A percentile compares a stretch with the other conserved stretches of the same genome.
These are phyloP conservation scores for Musa itinerans DNA, from an alignment of 176 grass and related monocot species.

Conservation along the genomic window DNA sequence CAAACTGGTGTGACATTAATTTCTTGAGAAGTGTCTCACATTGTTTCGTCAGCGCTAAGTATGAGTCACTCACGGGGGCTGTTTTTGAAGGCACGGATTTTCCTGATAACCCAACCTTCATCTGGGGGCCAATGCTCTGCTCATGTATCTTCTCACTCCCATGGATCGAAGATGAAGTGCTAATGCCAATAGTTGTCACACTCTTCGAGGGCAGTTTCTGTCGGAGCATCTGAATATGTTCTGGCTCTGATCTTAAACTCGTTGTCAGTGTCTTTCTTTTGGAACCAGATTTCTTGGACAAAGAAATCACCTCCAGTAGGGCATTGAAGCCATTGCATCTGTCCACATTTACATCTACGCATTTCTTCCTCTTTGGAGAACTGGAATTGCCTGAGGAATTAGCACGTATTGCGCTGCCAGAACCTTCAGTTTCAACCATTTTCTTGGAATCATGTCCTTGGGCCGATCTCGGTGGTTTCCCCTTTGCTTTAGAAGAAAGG, in stretches of 20 bases:
- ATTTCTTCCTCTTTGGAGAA: constrained; percentile 76
- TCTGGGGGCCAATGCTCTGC: constrained; percentile 13
- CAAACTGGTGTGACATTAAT: constrained; percentile 68
- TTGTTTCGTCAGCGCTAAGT: constrained; percentile 44
- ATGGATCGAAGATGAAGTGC: constrained; percentile 32
- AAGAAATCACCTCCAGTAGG: constrained; percentile 44
- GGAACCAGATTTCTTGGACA: constrained; percentile 50
- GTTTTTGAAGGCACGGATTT: constrained; percentile 38
- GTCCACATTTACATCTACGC: constrained; percentile 59
- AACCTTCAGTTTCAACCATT: constrained; percentile 43
- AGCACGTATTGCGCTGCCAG: constrained; percentile 40
- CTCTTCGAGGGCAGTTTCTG: constrained; percentile 26
- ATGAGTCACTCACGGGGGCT: neutral
- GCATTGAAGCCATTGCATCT: constrained; percentile 39
- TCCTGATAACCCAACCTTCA: constrained; percentile 42
- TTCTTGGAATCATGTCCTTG: constrained; percentile 25
- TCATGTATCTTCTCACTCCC: constrained; percentile 31
- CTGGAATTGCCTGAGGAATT: constrained; percentile 56
- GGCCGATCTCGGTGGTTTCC: neutral
- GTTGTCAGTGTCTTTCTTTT: constrained; percentile 49
- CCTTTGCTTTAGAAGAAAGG: constrained; percentile 24
- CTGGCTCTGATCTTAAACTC: constrained; percentile 57
- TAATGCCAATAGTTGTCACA: constrained; percentile 18
- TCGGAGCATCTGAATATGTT: constrained; percentile 35
- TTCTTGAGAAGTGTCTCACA: constrained; percentile 77